A percentile compares a stretch with the other conserved stretches of the same genome.
Evolutionary conservation across 345 rosid species (phyloP).

Genomic region (Gossypioides kirkii): DNA sequence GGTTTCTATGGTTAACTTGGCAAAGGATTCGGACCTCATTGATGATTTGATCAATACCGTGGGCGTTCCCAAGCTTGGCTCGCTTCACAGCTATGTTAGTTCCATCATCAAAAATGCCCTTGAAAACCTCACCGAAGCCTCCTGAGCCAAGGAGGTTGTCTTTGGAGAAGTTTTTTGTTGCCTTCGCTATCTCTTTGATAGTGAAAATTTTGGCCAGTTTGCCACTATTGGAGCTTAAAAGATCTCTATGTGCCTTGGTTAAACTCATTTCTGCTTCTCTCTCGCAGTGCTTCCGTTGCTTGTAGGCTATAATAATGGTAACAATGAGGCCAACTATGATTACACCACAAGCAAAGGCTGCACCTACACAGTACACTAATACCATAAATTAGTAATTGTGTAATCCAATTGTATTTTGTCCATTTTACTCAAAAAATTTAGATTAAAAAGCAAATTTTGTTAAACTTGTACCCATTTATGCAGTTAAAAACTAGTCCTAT

Average conservation of each 20-base stretch:
- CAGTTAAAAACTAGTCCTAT: fast-evolving
- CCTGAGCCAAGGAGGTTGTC: conserved; percentile 50
- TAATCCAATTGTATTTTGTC: background rate
- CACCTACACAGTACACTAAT: background rate
- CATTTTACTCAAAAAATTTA: no score
- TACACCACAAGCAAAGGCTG: background rate
- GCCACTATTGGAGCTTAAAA: conserved; percentile 27
- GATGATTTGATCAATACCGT: conserved; percentile 46
- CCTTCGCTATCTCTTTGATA: conserved; percentile 41
- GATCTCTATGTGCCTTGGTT: conserved; percentile 8
- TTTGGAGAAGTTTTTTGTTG: conserved; percentile 53
- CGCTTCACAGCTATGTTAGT: conserved; percentile 47
- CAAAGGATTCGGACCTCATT: conserved; percentile 60
- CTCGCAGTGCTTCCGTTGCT: background rate
- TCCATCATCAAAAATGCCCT: conserved; percentile 51
- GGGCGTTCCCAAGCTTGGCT: conserved; percentile 44
- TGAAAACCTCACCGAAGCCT: conserved; percentile 64
- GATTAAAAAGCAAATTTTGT: no score
- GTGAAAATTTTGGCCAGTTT: conserved; percentile 48
- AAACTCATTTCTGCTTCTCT: conserved; percentile 8
- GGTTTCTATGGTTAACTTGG: conserved; percentile 57
- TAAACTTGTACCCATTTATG: no score
- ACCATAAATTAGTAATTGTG: background rate
- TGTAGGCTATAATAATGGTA: background rate
- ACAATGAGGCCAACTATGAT: background rate